phyloP scores from a whole-genome alignment of 2,329 filamentous ascomycete species.

The Lomentospora prolificans region DNA sequence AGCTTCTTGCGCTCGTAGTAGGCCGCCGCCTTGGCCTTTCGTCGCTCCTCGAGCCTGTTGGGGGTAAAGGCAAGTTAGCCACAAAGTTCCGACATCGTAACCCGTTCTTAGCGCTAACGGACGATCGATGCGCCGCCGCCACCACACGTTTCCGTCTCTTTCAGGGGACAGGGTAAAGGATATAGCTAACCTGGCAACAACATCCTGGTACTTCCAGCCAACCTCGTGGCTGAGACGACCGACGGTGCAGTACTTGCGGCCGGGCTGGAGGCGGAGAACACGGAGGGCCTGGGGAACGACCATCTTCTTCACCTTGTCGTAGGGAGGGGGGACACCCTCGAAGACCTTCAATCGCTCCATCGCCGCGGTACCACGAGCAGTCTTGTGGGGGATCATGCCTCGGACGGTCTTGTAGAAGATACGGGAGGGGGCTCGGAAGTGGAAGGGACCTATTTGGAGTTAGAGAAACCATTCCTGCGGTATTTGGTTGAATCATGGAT shows the following conservation, averaged over 20 bases:
- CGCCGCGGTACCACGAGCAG: slow-evolving; percentile 88
- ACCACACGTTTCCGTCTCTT: not conserved
- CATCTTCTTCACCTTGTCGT: slow-evolving; percentile 99
- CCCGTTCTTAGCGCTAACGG: not conserved
- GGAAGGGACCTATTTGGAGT: slow-evolving; percentile 75
- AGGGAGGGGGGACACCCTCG: slow-evolving; percentile 96
- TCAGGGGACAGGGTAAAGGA: not conserved
- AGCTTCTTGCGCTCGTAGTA: slow-evolving; percentile 99
- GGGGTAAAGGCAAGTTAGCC: not conserved
- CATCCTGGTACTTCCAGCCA: slow-evolving; percentile 99
- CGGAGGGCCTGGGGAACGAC: slow-evolving; percentile 97
- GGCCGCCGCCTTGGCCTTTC: slow-evolving; percentile 97
- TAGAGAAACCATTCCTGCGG: slow-evolving; percentile 4
- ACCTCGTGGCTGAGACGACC: slow-evolving; percentile 97
- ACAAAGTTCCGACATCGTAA: slow-evolving; percentile 12
- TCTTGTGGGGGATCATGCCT: slow-evolving; percentile 99
- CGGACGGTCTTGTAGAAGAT: slow-evolving; percentile 99
- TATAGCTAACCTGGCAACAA: slow-evolving; percentile 80
- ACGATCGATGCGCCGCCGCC: not conserved
- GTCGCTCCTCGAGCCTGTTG: slow-evolving; percentile 89
- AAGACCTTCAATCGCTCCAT: slow-evolving; percentile 99
- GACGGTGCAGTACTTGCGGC: slow-evolving; percentile 99
- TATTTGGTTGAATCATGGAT: not conserved
- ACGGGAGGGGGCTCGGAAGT: slow-evolving; percentile 97
- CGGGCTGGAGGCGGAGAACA: slow-evolving; percentile 93